phyloP scores from a whole-genome alignment of 1,139 yeast species.

The Blastobotrys apis region DNA sequence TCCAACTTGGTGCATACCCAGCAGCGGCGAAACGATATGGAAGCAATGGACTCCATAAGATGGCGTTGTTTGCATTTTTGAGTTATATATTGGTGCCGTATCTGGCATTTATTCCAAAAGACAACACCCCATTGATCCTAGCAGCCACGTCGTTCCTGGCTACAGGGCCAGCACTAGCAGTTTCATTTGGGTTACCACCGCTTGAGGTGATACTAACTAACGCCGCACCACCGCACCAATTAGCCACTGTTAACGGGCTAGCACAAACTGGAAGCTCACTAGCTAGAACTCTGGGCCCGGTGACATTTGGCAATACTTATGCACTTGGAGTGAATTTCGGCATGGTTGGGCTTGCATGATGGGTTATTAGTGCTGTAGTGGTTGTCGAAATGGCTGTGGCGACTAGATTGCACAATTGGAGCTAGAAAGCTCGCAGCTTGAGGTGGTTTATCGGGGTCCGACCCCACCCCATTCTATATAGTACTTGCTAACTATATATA shows the following conservation, averaged over 20 bases:
- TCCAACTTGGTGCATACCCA: conserved; percentile 51
- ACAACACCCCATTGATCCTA: conserved; percentile 44
- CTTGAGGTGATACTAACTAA: conserved; percentile 31
- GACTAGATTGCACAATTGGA: neutral
- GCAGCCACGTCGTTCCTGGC: conserved; percentile 18
- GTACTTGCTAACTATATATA: neutral
- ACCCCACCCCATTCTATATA: neutral
- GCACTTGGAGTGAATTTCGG: conserved; percentile 43
- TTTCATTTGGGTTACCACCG: conserved; percentile 31
- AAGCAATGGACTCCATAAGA: conserved; percentile 45
- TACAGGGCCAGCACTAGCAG: conserved; percentile 24
- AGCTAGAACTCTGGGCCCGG: conserved; percentile 55
- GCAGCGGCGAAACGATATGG: conserved; percentile 47
- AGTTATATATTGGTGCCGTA: conserved; percentile 49
- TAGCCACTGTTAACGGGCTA: conserved; percentile 33
- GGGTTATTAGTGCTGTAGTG: conserved; percentile 37
- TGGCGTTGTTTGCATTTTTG: conserved; percentile 42
- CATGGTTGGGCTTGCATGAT: conserved; percentile 52
- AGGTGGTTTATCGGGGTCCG: neutral
- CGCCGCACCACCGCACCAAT: conserved; percentile 24
- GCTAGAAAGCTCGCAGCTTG: too few species aligned
- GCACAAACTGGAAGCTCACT: conserved; percentile 42
- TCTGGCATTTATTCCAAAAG: conserved; percentile 41
- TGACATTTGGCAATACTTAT: conserved; percentile 49
- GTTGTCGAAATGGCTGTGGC: conserved; percentile 16